Evolutionary conservation across 2,329 filamentous ascomycete species (phyloP).

Genomic region (Trichoderma semiorbis): DNA sequence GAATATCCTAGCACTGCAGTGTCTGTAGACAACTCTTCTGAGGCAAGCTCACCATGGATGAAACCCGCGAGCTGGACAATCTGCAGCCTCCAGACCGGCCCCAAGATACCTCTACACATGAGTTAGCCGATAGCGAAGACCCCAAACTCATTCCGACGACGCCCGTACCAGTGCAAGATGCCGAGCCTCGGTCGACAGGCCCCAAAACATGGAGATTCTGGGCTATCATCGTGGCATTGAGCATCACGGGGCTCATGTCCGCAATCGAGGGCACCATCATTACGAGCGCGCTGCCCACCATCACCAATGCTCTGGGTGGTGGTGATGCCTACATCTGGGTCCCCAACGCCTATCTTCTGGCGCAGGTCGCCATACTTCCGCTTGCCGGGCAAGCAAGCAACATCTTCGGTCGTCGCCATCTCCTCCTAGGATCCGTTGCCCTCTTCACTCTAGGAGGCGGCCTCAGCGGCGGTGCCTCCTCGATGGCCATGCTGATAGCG

Average conservation of each 20-base stretch:
- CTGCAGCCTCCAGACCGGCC: neutral
- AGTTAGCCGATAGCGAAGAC: neutral
- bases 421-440: constrained; percentile 38
- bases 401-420: constrained; percentile 48
- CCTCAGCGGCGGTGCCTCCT: constrained; percentile 47
- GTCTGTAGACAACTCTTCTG: neutral
- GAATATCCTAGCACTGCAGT: neutral
- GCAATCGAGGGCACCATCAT: constrained; percentile 52
- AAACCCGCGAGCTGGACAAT: neutral
- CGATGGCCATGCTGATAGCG: constrained; percentile 46
- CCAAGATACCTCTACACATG: neutral
- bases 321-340: constrained; percentile 11
- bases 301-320: neutral
- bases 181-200: neutral
- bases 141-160: neutral
- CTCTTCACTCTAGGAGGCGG: constrained; percentile 52
- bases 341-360: constrained; percentile 19
- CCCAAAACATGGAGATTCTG: constrained; percentile 8
- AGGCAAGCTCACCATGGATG: neutral
- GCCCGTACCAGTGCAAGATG: neutral
- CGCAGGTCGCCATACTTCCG: constrained; percentile 22
- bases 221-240: constrained; percentile 21
- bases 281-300: constrained; percentile 53
- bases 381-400: constrained; percentile 46
- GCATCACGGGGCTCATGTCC: constrained; percentile 34